phyloP scores from a whole-genome alignment of 2,329 filamentous ascomycete genomes.

The Grosmannia huntii region DNA sequence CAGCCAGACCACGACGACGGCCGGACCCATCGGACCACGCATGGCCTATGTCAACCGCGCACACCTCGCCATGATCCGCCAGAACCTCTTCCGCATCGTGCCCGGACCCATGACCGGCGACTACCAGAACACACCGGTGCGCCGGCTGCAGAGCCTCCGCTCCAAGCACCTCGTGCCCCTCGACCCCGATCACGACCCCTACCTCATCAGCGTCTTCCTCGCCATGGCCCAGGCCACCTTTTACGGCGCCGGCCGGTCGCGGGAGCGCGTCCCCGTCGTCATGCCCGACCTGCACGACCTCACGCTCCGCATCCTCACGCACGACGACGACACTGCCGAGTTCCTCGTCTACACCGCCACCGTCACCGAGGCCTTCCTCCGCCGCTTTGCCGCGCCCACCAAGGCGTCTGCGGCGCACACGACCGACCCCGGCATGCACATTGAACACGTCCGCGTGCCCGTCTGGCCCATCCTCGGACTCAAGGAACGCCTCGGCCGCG shows the following conservation, averaged over 20 bases:
- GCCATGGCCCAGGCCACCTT: conserved; percentile 45
- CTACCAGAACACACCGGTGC: conserved; percentile 31
- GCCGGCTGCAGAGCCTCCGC: conserved; percentile 32
- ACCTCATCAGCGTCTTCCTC: conserved; percentile 38
- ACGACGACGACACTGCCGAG: conserved; percentile 32
- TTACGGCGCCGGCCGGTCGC: conserved; percentile 21
- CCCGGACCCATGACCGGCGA: conserved; percentile 24
- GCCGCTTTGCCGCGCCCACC: conserved; percentile 35
- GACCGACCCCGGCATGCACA: conserved; percentile 23
- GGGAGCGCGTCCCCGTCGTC: background rate
- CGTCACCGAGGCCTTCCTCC: conserved; percentile 34
- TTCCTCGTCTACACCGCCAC: conserved; percentile 41
- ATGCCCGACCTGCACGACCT: conserved; percentile 26
- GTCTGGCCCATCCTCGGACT: conserved; percentile 43
- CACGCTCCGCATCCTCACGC: conserved; percentile 36
- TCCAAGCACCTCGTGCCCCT: conserved; percentile 33
- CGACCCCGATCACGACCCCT: conserved; percentile 37
- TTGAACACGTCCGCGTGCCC: conserved; percentile 35
- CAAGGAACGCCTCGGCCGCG: conserved; percentile 40
- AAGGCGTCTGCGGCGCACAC: conserved; percentile 17
- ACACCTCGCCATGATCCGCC: conserved; percentile 32
- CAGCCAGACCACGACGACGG: conserved; percentile 1
- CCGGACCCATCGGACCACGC: conserved; percentile 16
- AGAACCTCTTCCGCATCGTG: conserved; percentile 32
- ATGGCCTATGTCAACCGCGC: conserved; percentile 35